Conservation (phyloP, 495 filamentous ascomycete species). For the Hypoxylon trugodes region DNA sequence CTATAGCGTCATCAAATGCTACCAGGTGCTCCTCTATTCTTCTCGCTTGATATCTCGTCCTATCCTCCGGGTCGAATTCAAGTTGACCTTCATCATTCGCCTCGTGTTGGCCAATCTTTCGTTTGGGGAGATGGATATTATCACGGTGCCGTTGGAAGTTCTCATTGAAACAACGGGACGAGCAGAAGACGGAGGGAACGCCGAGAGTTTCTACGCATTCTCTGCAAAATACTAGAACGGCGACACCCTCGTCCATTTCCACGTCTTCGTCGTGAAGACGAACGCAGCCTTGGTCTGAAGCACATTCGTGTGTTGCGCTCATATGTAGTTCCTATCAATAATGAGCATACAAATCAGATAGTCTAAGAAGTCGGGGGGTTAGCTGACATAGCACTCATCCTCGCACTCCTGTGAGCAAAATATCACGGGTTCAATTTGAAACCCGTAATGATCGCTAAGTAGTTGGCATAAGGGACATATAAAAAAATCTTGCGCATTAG, state of each 20-base stretch:
- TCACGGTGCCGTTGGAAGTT: conserved; percentile 55
- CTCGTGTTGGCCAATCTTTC: conserved; percentile 32
- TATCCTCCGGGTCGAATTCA: conserved; percentile 40
- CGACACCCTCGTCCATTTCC: conserved; percentile 35
- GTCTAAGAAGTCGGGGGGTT: not conserved
- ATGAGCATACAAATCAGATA: conserved; percentile 11
- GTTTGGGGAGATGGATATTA: conserved; percentile 47
- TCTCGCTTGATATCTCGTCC: conserved; percentile 43
- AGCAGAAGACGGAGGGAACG: conserved; percentile 50
- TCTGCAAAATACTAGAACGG: conserved; percentile 45
- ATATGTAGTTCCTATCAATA: conserved; percentile 35
- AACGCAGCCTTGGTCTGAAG: conserved; percentile 37
- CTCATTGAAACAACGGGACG: conserved; percentile 47
- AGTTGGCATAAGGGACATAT: conserved; percentile 54
- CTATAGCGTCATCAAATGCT: conserved; percentile 41
- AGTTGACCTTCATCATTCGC: conserved; percentile 43
- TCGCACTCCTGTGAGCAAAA: conserved; percentile 58
- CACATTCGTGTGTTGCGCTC: conserved; percentile 34
- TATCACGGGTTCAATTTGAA: conserved; percentile 40
- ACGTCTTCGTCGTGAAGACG: conserved; percentile 33
- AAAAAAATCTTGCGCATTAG: conserved; percentile 40
- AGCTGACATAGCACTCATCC: conserved; percentile 52
- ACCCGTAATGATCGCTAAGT: conserved; percentile 37
- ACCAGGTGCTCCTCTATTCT: conserved; percentile 44
- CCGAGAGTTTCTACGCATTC: conserved; percentile 51